These are phyloP conservation scores for Starmerella apicola DNA, from an alignment of 805 yeast genomes.

Conservation along the genomic window DNA sequence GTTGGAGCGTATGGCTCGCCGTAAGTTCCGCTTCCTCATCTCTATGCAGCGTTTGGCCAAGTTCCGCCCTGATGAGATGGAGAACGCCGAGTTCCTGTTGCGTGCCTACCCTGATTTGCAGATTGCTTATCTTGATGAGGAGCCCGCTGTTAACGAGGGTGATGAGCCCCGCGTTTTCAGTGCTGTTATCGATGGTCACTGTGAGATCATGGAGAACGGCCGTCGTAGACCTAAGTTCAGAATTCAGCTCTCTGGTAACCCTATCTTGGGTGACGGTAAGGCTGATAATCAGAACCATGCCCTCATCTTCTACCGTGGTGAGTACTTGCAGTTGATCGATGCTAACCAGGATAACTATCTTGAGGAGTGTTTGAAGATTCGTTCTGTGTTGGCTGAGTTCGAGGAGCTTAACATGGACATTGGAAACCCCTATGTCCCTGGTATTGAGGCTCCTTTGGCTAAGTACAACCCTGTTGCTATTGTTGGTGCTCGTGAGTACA, in stretches of 20 bases:
- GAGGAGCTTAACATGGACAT: conserved; percentile 56
- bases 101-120: conserved; percentile 58
- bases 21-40: conserved; percentile 69
- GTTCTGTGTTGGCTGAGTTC: conserved; percentile 80
- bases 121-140: conserved; percentile 91
- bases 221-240: conserved; percentile 50
- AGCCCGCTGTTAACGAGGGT: conserved; percentile 41
- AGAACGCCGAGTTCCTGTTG: conserved; percentile 53
- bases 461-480: conserved; percentile 63
- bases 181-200: conserved; percentile 52
- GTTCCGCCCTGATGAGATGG: conserved; percentile 52
- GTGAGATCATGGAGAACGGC: conserved; percentile 44
- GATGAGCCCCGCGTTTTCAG: conserved; percentile 46
- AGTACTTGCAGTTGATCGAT: conserved; percentile 86
- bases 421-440: conserved; percentile 48
- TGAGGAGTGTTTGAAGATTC: conserved; percentile 85
- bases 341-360: conserved; percentile 93
- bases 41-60: conserved; percentile 77
- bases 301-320: conserved; percentile 79
- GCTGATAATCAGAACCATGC: conserved; percentile 91
- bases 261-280: conserved; percentile 92
- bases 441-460: conserved; percentile 28
- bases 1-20: conserved; percentile 65
- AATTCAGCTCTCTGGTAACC: conserved; percentile 79
- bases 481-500: conserved; percentile 88